phyloP scores from a whole-genome alignment of 2,329 filamentous ascomycete species.

The Ceratocystis harringtonii region DNA sequence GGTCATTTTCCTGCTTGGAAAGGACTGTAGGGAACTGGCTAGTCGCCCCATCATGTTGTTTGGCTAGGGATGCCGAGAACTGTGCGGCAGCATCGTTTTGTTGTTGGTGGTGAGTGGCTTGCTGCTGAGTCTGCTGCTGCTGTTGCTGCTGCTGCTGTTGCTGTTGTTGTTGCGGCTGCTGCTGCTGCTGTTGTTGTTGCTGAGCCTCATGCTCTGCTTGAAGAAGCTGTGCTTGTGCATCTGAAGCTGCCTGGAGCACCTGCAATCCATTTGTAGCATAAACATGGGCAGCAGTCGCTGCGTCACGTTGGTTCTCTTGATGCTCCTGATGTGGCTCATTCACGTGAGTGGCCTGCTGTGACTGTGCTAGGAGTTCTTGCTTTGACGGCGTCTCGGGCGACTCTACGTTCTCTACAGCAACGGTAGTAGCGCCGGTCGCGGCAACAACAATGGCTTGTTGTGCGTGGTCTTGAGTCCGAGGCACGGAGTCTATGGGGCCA shows the following conservation, averaged over 20 bases:
- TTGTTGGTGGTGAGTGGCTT: conserved; percentile 16
- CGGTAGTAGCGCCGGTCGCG: conserved; percentile 1
- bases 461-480: conserved; percentile 7
- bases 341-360: background rate
- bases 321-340: conserved; percentile 8
- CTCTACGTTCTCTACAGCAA: background rate
- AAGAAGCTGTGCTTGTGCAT: conserved; percentile 29
- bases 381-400: background rate
- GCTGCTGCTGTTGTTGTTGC: conserved; percentile 18
- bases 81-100: conserved; percentile 17
- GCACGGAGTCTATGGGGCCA: conserved; percentile 9
- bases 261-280: conserved; percentile 34
- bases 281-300: conserved; percentile 24
- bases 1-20: background rate
- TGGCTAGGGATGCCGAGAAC: conserved; percentile 11
- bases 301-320: conserved; percentile 8
- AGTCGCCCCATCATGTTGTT: background rate
- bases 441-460: background rate
- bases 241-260: conserved; percentile 32
- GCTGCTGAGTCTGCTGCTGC: conserved; percentile 9
- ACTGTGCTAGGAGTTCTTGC: background rate
- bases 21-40: background rate
- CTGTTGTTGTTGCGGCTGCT: background rate
- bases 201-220: conserved; percentile 22
- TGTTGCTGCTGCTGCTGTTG: conserved; percentile 16